Evolutionary conservation across 1,284 basidiomycete genomes (phyloP), one percentile per base, ranked within the genome.

Genomic region (Cryptococcus depauperatus): DNA sequence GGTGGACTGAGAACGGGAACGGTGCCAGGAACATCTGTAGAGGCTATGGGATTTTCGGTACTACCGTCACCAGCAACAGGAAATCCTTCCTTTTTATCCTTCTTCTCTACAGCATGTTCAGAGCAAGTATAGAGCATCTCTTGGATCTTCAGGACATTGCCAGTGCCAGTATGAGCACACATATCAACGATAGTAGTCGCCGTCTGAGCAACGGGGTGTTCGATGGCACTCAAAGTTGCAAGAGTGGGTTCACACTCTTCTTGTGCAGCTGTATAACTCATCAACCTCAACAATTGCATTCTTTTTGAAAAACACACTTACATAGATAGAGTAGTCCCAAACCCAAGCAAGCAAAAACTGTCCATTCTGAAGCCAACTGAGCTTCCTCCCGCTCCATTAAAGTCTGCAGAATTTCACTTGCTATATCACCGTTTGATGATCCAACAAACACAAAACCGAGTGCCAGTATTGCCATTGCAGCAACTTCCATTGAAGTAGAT

Each of bases 401-500:
- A 5, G 86, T 84, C 72, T 96, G 91, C 61, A 97, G 71, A 46
- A 98, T 92, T 0, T 84, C 82, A 47, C 82, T 82, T 2, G 88
- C 84, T 21, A 96, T 83, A 57, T 98, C 95, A 18, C 91, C 93
- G 61, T 97, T 86, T 44, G 85, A 88, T 59, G 89, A 91, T 21
- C 93, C 95, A 28, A 93, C 91, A 65, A 90, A 97, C 48, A 97
- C 83, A 69, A 97, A 93, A 2, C 93, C 93, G 16, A 97, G 78
- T 0, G 92, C 81, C 19, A 99, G 76, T 0, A 91, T 82, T 18
- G 91, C 81, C 52, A 96, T 77, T 33, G 85, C 80, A 0, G 84
- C 83, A 22, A 98, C 81, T 68, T 98, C 91, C 81, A 93, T 96
- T 28, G 86, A 82, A 34, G 81, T 74, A 13, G 73, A 71, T 39